These are phyloP conservation scores for Butyriboletus loyo DNA, from an alignment of 768 basidiomycete species.

Conservation along the genomic window DNA sequence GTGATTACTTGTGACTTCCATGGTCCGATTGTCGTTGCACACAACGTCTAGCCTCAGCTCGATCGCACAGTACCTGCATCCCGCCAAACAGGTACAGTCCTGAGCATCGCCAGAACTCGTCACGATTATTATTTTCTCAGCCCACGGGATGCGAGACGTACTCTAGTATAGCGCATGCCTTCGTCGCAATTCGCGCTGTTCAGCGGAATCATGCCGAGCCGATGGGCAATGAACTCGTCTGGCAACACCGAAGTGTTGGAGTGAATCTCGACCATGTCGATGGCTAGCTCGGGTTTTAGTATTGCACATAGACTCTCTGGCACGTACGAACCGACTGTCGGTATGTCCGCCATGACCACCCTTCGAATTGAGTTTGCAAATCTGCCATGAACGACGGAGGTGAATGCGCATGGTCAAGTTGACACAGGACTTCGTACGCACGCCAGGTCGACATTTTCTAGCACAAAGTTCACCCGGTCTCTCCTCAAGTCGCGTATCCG, in stretches of 20 bases:
- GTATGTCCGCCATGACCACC: conserved; percentile 94
- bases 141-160: conserved; percentile 32
- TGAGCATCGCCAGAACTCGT: conserved; percentile 31
- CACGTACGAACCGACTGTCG: conserved; percentile 78
- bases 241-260: conserved; percentile 90
- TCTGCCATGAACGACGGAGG: conserved; percentile 39
- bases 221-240: conserved; percentile 96
- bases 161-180: conserved; percentile 76
- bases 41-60: conserved; percentile 72
- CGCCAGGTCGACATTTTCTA: conserved; percentile 97
- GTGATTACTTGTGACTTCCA: conserved; percentile 86
- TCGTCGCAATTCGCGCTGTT: conserved; percentile 86
- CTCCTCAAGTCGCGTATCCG: conserved; percentile 82
- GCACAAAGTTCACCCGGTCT: conserved; percentile 85
- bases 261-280: conserved; percentile 93
- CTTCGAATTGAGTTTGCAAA: conserved; percentile 94
- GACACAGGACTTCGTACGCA: conserved; percentile 39
- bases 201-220: conserved; percentile 91
- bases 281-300: conserved; percentile 52
- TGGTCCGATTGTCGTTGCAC: conserved; percentile 68
- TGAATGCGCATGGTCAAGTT: conserved; percentile 4
- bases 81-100: conserved; percentile 89
- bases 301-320: neutral
- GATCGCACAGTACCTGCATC: conserved; percentile 86
- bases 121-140: neutral